These are phyloP conservation scores for Xylaria sp. DNA, from an alignment of 2,329 filamentous ascomycete genomes.

Conservation along the genomic window DNA sequence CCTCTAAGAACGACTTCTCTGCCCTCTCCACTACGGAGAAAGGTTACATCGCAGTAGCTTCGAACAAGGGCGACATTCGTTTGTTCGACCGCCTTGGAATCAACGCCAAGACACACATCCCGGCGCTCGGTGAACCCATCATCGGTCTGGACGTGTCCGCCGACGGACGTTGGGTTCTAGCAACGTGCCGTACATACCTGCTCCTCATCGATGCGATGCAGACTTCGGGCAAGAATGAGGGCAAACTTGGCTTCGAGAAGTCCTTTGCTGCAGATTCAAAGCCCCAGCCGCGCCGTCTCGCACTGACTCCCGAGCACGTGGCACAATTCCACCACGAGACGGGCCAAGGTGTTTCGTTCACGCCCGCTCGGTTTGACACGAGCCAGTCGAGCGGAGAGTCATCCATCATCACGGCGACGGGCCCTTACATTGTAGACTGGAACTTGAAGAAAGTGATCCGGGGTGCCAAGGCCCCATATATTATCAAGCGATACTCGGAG, in stretches of 20 bases:
- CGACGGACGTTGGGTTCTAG: slow-evolving; percentile 93
- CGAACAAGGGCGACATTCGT: slow-evolving; percentile 96
- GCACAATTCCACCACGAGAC: slow-evolving; percentile 98
- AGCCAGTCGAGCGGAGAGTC: slow-evolving; percentile 82
- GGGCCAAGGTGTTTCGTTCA: slow-evolving; percentile 83
- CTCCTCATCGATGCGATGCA: slow-evolving; percentile 91
- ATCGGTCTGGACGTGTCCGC: slow-evolving; percentile 94
- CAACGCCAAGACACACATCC: slow-evolving; percentile 96
- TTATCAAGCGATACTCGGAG: slow-evolving; percentile 94
- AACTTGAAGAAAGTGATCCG: slow-evolving; percentile 86
- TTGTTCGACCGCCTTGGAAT: slow-evolving; percentile 96
- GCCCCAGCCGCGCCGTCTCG: slow-evolving; percentile 88
- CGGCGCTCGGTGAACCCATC: slow-evolving; percentile 92
- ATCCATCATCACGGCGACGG: slow-evolving; percentile 94
- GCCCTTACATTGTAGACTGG: slow-evolving; percentile 97
- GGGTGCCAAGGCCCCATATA: slow-evolving; percentile 85
- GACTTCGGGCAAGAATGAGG: slow-evolving; percentile 92
- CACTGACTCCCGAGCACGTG: slow-evolving; percentile 87
- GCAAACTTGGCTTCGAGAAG: slow-evolving; percentile 97
- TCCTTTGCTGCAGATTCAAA: slow-evolving; percentile 91
- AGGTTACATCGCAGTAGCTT: slow-evolving; percentile 94
- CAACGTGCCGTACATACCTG: slow-evolving; percentile 92
- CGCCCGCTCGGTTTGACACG: slow-evolving; percentile 91
- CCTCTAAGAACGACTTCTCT: slow-evolving; percentile 96
- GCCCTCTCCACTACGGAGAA: slow-evolving; percentile 93